Evolutionary conservation across 148 eudicot genomes (phyloP).

Genomic region (Pharnaceum exiguum): DNA sequence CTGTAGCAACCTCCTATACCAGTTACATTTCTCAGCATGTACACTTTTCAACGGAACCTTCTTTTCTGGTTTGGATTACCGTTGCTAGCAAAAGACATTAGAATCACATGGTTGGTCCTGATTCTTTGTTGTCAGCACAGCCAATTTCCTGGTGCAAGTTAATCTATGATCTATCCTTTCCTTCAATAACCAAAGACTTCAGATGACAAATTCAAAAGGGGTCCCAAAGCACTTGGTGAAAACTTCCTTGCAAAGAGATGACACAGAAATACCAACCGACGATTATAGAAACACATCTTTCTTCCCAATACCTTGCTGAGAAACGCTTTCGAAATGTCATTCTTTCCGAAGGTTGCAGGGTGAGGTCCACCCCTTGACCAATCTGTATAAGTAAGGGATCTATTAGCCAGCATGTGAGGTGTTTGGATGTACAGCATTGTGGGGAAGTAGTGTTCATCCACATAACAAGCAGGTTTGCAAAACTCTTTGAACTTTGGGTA

Average conservation of each 20-base stretch:
- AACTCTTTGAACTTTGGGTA: slow-evolving; percentile 38
- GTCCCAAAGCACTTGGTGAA: slow-evolving; percentile 36
- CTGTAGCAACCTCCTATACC: too few relatives aligned
- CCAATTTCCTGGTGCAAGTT: background rate
- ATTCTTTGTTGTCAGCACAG: background rate
- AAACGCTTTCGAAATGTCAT: slow-evolving; percentile 26
- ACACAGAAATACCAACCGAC: slow-evolving; percentile 27
- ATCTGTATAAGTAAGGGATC: slow-evolving; percentile 43
- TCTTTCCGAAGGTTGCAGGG: slow-evolving; percentile 39
- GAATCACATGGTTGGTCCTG: background rate
- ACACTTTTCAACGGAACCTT: too few relatives aligned
- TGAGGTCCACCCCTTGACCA: slow-evolving; percentile 56
- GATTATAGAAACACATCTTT: slow-evolving; percentile 32
- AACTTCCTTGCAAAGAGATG: slow-evolving; percentile 47
- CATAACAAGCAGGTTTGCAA: slow-evolving; percentile 46
- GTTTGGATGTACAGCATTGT: slow-evolving; percentile 40
- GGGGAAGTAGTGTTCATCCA: slow-evolving; percentile 54
- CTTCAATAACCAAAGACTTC: slow-evolving; percentile 34
- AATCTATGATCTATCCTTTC: too few relatives aligned
- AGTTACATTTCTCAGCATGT: too few relatives aligned
- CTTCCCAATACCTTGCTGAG: slow-evolving; percentile 20
- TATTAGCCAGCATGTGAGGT: slow-evolving; percentile 35
- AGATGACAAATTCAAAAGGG: slow-evolving; percentile 31
- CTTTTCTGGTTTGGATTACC: background rate
- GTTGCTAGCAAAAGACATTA: background rate